A percentile compares a stretch with the other conserved stretches of the same genome.
phyloP scores from a whole-genome alignment of 1,139 yeast species.

The Geotrichum aggregatum region DNA sequence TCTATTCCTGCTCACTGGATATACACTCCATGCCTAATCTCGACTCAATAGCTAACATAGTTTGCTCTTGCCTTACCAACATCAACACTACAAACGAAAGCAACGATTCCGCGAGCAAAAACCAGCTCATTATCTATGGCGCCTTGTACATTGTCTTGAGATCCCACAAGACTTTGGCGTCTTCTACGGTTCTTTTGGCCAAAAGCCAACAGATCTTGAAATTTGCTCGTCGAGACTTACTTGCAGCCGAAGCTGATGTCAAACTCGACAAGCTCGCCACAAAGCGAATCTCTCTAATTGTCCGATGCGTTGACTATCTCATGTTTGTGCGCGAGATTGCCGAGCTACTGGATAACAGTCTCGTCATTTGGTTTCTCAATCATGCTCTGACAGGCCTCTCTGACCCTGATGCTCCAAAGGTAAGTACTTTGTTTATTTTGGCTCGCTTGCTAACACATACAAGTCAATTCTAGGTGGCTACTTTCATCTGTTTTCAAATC shows the following conservation, averaged over 20 bases:
- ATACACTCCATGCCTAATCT: neutral
- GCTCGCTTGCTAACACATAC: constrained; percentile 1
- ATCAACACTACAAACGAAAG: neutral
- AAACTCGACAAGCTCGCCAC: constrained; percentile 5
- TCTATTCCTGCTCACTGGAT: constrained; percentile 10
- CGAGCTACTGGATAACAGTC: constrained; percentile 23
- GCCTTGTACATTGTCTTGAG: constrained; percentile 15
- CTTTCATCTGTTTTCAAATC: constrained; percentile 31
- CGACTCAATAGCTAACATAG: neutral
- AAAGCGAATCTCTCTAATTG: constrained; percentile 22
- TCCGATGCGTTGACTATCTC: constrained; percentile 30
- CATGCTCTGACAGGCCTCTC: constrained; percentile 29
- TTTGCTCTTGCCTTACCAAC: neutral
- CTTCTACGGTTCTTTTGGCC: neutral
- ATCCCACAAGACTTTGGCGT: neutral
- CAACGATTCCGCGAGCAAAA: neutral
- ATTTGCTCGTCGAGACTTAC: constrained; percentile 16
- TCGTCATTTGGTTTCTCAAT: constrained; percentile 28
- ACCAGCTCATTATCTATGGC: constrained; percentile 9
- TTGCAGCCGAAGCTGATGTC: constrained; percentile 8
- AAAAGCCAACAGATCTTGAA: constrained; percentile 6
- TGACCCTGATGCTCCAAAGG: constrained; percentile 23
- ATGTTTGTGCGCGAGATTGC: constrained; percentile 28
- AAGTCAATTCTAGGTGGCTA: constrained; percentile 30
- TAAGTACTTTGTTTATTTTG: neutral